Conservation (phyloP, 1,284 basidiomycete species). For the Ceratobasidium papillatum region DNA sequence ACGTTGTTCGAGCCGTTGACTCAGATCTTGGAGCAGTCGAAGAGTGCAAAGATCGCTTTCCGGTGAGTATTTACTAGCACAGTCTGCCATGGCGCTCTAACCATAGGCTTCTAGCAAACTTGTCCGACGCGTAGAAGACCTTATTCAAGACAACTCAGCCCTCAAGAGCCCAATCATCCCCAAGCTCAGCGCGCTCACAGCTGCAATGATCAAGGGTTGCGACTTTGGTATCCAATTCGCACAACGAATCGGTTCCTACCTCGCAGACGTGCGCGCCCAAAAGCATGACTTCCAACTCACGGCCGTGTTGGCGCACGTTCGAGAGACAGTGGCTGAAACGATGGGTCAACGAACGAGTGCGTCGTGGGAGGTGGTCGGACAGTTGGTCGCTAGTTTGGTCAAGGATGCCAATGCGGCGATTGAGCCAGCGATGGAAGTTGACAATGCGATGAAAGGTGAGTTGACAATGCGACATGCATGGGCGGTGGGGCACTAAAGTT, state of each 20-base stretch:
- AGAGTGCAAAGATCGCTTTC: constrained; percentile 80
- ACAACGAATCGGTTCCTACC: constrained; percentile 83
- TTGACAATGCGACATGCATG: constrained; percentile 40
- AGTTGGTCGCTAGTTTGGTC: constrained; percentile 72
- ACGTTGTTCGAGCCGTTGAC: constrained; percentile 84
- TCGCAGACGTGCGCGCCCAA: constrained; percentile 74
- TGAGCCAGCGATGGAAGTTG: constrained; percentile 75
- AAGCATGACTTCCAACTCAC: constrained; percentile 81
- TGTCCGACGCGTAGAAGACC: constrained; percentile 81
- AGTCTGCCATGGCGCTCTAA: constrained; percentile 13
- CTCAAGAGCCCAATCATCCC: constrained; percentile 74
- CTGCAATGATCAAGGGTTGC: constrained; percentile 79
- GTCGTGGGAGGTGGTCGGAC: constrained; percentile 80
- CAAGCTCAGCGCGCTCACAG: constrained; percentile 74
- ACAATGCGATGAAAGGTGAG: constrained; percentile 81
- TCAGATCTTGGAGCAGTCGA: constrained; percentile 80
- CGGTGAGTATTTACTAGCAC: constrained; percentile 60
- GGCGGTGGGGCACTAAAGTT: constrained; percentile 20
- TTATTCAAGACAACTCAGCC: constrained; percentile 74
- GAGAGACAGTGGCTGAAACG: constrained; percentile 74
- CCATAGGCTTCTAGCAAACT: constrained; percentile 70
- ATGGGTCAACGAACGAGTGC: constrained; percentile 71
- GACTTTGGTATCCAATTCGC: constrained; percentile 91
- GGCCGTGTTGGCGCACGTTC: constrained; percentile 74
- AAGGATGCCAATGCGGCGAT: constrained; percentile 75